phyloP scores from a whole-genome alignment of 768 basidiomycete genomes.

The Lentinula detonsa region DNA sequence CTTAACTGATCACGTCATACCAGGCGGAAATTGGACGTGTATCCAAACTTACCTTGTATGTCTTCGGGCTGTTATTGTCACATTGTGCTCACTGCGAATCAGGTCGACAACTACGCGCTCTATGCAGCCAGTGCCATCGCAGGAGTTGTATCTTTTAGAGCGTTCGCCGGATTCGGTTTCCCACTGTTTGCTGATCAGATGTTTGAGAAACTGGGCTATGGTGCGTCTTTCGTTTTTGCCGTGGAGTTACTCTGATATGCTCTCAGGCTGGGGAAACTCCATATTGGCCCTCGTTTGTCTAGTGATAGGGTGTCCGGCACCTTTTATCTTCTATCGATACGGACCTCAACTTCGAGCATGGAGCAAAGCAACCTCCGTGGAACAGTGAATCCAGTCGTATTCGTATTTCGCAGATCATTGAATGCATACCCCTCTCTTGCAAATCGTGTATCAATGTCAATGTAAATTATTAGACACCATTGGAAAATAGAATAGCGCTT shows the following conservation, averaged over 20 bases:
- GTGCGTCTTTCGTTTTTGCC: constrained; percentile 11
- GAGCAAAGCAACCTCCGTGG: constrained; percentile 29
- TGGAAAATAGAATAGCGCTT: too few relatives aligned
- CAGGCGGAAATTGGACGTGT: constrained; percentile 33
- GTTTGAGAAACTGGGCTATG: constrained; percentile 44
- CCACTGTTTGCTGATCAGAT: constrained; percentile 59
- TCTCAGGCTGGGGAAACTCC: constrained; percentile 47
- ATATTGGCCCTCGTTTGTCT: constrained; percentile 48
- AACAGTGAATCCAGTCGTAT: constrained; percentile 12
- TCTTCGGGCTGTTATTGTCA: not conserved
- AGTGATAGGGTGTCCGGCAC: constrained; percentile 46
- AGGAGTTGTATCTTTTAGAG: constrained; percentile 48
- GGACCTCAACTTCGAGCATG: constrained; percentile 29
- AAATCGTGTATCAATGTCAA: not conserved
- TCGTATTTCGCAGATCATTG: not conserved
- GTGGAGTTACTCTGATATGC: not conserved
- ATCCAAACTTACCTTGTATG: constrained; percentile 56
- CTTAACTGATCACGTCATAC: constrained; percentile 11
- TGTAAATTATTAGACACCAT: not conserved
- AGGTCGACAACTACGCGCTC: constrained; percentile 81
- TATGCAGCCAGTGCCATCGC: constrained; percentile 58
- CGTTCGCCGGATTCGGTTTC: constrained; percentile 56
- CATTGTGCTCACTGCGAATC: constrained; percentile 15
- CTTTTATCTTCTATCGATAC: constrained; percentile 35
- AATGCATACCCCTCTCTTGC: not conserved